Evolutionary conservation across 2,329 filamentous ascomycete species (phyloP), one percentile per base, ranked within the genome.

Genomic region (Penicillium sp.): DNA sequence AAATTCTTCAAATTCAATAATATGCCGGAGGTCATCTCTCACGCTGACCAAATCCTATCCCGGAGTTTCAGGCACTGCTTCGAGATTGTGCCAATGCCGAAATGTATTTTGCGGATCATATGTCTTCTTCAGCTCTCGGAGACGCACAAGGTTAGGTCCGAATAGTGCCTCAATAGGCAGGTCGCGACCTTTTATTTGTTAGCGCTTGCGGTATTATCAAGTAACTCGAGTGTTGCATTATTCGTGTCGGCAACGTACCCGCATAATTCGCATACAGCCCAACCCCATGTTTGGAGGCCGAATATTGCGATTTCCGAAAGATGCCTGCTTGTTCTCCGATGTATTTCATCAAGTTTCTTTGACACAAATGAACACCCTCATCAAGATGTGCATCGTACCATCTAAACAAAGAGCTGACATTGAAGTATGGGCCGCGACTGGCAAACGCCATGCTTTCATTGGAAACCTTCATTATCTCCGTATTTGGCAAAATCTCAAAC

Each of bases 101-200:
- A 60, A 60, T 12, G 57, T 44, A 44, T 60, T 58, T 9, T 56
- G 23, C 5, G 58, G 53, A 50, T 60, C 58, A 42, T 56, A 58
- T 42, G 36, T 36, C 42, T 51, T 51, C 49, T 60, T 60, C 33
- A 58, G 13, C 44, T 54, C 26, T 5, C 47, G 26, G 4, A 60
- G 49, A 8, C 55, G 43, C 1, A 34, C 6, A 21, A 47, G 23
- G 13, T 47, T 47, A 24, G 39, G 6, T 38, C 45, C 45, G 29
- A 47, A 47, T 44, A 44, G 31, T 44, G 29, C 29, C 29, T 33
- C 29, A 9, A 33, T 33, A 12, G 29, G 29, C 10, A 15, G 29
- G 12, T 33, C 29, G 12, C 4, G 29, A 33, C 29, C 29, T 33
- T 12, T 33, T 8, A 4, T 33, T 33, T 33, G 13, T 33, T 33